phyloP scores from a whole-genome alignment of 441 rosid genomes.

The Jatropha multifida region DNA sequence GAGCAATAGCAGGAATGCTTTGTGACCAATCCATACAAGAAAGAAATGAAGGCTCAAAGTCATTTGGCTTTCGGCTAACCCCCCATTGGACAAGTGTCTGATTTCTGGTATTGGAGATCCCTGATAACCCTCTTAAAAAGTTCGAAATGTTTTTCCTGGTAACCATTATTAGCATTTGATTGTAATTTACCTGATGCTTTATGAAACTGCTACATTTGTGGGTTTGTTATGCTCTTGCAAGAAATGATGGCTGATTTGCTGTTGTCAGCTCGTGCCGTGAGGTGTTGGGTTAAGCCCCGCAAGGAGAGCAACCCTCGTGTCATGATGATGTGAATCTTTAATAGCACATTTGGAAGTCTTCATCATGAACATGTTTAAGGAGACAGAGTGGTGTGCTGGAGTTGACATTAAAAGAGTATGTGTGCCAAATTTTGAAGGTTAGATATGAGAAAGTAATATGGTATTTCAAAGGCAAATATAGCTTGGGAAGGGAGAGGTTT shows the following conservation, averaged over 20 bases:
- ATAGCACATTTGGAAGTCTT: background rate
- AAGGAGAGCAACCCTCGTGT: background rate
- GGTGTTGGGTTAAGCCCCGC: too few relatives aligned
- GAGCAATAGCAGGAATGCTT: background rate
- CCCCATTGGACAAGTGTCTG: too few relatives aligned
- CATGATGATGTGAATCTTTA: background rate
- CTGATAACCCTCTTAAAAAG: background rate
- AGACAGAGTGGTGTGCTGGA: background rate
- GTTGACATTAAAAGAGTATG: background rate
- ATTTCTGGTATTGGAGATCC: too few relatives aligned
- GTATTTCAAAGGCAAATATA: background rate
- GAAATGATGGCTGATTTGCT: slow-evolving; percentile 1
- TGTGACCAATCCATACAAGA: background rate
- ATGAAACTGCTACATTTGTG: slow-evolving; percentile 11
- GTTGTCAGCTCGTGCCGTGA: too few relatives aligned
- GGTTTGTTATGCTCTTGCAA: slow-evolving; percentile 9
- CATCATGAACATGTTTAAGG: background rate
- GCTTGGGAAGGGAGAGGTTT: background rate
- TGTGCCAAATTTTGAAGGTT: background rate
- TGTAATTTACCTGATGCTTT: slow-evolving; percentile 29
- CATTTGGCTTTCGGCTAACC: too few relatives aligned
- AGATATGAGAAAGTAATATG: background rate
- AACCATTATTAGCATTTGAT: background rate
- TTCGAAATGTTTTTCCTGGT: background rate
- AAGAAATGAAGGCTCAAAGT: background rate